phyloP scores from a whole-genome alignment of 2,329 filamentous ascomycete genomes.

The Pseudocercospora macadamiae region DNA sequence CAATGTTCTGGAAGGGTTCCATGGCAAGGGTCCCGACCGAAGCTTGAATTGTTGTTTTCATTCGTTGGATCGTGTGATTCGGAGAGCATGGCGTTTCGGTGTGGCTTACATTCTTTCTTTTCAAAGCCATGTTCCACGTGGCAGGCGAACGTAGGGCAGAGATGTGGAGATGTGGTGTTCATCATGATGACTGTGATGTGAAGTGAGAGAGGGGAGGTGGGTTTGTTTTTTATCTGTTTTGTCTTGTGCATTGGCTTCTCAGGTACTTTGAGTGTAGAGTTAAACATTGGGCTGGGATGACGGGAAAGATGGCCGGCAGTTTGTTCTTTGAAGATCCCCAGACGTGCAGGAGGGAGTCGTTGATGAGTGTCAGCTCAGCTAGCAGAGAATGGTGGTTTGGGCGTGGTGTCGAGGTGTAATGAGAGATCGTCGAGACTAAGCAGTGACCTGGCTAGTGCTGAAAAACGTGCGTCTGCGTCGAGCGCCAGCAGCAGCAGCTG shows the following conservation, averaged over 20 bases:
- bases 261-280: slow-evolving; percentile 1
- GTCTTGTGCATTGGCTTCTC: not conserved
- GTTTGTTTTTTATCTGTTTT: not conserved
- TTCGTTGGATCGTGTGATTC: not conserved
- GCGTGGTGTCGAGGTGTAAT: slow-evolving; percentile 4
- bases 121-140: slow-evolving; percentile 2
- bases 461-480: not conserved
- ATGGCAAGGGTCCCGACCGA: not conserved
- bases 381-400: not conserved
- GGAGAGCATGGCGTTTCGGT: not conserved
- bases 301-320: not conserved
- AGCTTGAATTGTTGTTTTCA: not conserved
- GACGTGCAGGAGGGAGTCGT: not conserved
- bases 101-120: slow-evolving; percentile 4
- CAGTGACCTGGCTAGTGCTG: not conserved
- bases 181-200: not conserved
- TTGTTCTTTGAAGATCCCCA: not conserved
- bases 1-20: slow-evolving; percentile 9
- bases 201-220: not conserved
- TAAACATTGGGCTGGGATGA: not conserved
- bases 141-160: slow-evolving; percentile 7
- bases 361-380: not conserved
- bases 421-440: not conserved
- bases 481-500: too few relatives aligned
- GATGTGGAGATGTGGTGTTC: slow-evolving; percentile 1